Evolutionary conservation across 2,329 filamentous ascomycete species (phyloP).

Genomic region (Colletotrichum tropicicola): DNA sequence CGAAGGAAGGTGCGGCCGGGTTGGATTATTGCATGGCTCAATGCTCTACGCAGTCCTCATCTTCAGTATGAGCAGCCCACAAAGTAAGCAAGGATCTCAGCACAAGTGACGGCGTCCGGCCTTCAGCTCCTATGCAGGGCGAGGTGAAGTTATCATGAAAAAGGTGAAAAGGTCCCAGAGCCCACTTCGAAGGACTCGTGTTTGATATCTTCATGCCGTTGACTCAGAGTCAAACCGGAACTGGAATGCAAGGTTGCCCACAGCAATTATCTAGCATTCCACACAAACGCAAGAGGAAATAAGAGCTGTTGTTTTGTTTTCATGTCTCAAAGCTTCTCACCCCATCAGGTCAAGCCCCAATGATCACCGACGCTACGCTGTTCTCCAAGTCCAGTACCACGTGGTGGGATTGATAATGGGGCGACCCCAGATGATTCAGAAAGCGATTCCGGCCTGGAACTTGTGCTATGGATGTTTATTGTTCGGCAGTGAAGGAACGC

Average conservation of each 20-base stretch:
- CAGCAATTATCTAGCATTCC: slow-evolving; percentile 24
- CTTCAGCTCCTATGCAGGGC: neutral
- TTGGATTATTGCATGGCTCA: neutral
- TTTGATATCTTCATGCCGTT: neutral
- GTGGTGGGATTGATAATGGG: neutral
- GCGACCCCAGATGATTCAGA: neutral
- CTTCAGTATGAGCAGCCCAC: neutral
- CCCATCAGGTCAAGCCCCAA: neutral
- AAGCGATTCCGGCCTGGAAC: neutral
- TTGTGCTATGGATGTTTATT: neutral
- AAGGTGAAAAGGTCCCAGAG: neutral
- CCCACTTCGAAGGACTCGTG: neutral
- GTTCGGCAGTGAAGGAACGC: neutral
- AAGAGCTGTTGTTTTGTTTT: neutral
- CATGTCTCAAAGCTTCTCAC: neutral
- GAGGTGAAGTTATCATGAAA: neutral
- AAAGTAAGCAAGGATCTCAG: neutral
- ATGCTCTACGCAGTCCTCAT: neutral
- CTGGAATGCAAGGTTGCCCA: slow-evolving; percentile 17
- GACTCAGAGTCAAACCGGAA: neutral
- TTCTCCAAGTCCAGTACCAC: neutral
- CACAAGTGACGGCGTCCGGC: neutral
- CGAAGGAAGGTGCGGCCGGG: neutral
- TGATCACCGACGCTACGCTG: neutral
- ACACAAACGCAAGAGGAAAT: neutral